A percentile compares a stretch with the other conserved stretches of the same genome.
Conservation (phyloP, 2,329 filamentous ascomycete genomes). For the Ophiostoma montium region DNA sequence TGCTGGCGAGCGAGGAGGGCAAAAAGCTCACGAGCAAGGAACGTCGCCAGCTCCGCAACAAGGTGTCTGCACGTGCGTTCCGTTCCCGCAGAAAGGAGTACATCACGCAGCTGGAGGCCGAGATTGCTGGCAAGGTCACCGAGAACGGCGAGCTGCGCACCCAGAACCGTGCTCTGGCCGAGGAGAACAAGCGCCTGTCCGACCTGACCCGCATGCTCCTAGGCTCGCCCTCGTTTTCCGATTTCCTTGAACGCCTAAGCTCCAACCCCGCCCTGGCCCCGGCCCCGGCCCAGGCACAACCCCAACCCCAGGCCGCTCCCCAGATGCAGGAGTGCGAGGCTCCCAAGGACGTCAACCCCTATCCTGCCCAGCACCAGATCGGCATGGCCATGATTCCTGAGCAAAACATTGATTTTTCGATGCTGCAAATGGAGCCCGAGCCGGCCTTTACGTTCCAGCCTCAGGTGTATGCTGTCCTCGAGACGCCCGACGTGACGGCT, state of each 20-base stretch:
- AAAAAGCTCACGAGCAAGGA: constrained; percentile 99
- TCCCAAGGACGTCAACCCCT: constrained; percentile 54
- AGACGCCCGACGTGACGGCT: constrained; percentile 20
- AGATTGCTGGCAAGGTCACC: constrained; percentile 69
- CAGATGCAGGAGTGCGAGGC: constrained; percentile 26
- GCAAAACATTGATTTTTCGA: constrained; percentile 58
- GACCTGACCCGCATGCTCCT: constrained; percentile 72
- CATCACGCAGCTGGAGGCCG: constrained; percentile 83
- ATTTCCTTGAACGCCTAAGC: constrained; percentile 60
- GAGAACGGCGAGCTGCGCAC: constrained; percentile 69
- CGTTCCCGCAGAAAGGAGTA: constrained; percentile 98
- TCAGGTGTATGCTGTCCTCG: constrained; percentile 50
- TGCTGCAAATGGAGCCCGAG: constrained; percentile 45
- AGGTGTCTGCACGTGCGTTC: constrained; percentile 95
- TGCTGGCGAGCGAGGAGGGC: constrained; percentile 90
- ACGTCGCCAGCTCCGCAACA: constrained; percentile 92
- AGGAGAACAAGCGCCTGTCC: constrained; percentile 71
- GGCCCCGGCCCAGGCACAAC: neutral
- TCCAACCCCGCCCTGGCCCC: constrained; percentile 33
- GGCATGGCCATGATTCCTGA: constrained; percentile 77
- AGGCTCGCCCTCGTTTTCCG: constrained; percentile 67
- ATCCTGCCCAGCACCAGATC: constrained; percentile 48
- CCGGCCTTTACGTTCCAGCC: constrained; percentile 47
- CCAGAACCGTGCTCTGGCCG: constrained; percentile 67
- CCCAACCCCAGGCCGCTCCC: constrained; percentile 21